Evolutionary conservation across 2,329 filamentous ascomycete species (phyloP), one percentile per base, ranked within the genome.

Genomic region (Ophiocordyceps sinensis): DNA sequence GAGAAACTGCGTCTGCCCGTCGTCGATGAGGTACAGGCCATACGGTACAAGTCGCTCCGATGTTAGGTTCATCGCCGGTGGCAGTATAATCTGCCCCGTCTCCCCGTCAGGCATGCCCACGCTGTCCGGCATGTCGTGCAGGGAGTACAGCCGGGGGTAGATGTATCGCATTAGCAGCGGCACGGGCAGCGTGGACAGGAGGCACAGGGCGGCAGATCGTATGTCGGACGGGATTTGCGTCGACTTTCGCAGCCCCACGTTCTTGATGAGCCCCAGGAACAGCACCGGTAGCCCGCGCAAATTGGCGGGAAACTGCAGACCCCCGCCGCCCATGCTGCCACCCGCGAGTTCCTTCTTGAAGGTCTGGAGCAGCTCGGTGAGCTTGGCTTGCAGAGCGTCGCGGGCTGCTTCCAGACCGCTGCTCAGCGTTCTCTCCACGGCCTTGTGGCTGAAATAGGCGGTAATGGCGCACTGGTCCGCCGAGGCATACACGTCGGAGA

Each of bases 261-360:
- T 89, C 70, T 98, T 98, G 63, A 93, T 95, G 53, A 98, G 64
- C 9, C 87, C 88, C 31, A 98, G 69, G 73, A 98, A 96, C 36
- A 98, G 69, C 42, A 93, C 77, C 1, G 91, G 88, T 23, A 98
- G 71, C 29, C 80, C 87, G 43, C 89, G 79, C 43, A 98, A 68
- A 61, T 98, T 98, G 44, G 85, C 82, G 17, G 91, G 88, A 69
- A 96, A 91, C 57, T 95, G 91, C 15, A 98, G 70, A 37, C 89
- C 88, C 41, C 89, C 89, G 41, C 87, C 88, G 40, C 89, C 88
- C 76, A 95, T 91, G 63, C 89, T 95, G 48, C 89, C 89, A 49
- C 89, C 89, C 14, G 85, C 89, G 44, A 98, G 74, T 61, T 98
- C 91, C 67, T 96, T 96, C 65, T 87, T 84, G 68, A 95, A 98